Conservation (phyloP, 441 rosid species). For the Populus hybrid region DNA sequence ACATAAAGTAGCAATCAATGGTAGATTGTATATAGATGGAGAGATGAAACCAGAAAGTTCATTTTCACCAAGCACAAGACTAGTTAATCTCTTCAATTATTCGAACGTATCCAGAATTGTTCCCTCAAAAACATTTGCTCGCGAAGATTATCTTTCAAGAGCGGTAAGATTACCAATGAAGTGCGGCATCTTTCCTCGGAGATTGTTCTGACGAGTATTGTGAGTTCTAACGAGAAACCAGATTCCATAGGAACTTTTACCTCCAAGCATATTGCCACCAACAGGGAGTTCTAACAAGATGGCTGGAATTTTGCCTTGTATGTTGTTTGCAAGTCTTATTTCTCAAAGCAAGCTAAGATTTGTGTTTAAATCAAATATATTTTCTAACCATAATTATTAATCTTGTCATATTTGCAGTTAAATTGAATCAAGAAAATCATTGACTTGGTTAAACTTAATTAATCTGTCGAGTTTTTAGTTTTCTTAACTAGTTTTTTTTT, state of each 20-base stretch:
- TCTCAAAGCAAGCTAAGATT: background rate
- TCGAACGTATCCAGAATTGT: background rate
- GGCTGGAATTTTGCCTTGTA: background rate
- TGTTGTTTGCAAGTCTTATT: background rate
- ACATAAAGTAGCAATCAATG: background rate
- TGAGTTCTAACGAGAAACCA: background rate
- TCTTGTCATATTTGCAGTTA: too few species aligned
- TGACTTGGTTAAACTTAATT: too few species aligned
- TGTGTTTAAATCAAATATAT: background rate
- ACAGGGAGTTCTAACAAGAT: background rate
- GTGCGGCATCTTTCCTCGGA: background rate
- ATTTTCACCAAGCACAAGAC: background rate
- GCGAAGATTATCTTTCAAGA: background rate
- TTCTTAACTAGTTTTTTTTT: too few species aligned
- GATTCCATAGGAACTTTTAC: background rate
- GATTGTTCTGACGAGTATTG: background rate
- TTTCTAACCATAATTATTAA: too few species aligned
- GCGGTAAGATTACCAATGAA: background rate
- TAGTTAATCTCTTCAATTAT: background rate
- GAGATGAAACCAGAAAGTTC: background rate
- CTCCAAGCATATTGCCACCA: background rate
- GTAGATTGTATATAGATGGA: background rate
- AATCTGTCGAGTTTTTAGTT: rapidly evolving
- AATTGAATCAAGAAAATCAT: too few species aligned
- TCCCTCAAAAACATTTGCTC: background rate